Conservation (phyloP, 1,284 basidiomycete species). For the Rhodotorula sp. region DNA sequence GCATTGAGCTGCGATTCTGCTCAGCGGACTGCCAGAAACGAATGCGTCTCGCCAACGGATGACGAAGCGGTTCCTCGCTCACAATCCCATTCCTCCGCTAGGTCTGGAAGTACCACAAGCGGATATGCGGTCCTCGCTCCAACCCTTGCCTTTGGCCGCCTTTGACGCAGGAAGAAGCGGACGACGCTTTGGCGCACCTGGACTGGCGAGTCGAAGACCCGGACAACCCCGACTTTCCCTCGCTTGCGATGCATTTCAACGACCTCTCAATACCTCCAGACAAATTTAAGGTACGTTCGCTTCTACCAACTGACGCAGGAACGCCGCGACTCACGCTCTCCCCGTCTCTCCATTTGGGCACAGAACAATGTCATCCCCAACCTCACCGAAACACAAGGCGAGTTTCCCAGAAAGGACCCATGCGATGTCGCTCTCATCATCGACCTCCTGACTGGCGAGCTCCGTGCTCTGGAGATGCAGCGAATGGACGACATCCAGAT, state of each 20-base stretch:
- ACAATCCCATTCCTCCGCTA: neutral
- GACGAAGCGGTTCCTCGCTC: too few species aligned
- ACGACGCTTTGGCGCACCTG: neutral
- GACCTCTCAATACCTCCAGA: neutral
- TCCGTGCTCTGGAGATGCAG: neutral
- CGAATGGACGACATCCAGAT: neutral
- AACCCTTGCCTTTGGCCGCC: constrained; percentile 14
- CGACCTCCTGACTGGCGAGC: neutral
- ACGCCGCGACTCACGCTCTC: too few species aligned
- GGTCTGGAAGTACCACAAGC: neutral
- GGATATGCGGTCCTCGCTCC: neutral
- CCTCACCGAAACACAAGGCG: neutral
- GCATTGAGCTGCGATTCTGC: neutral
- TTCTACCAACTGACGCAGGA: neutral
- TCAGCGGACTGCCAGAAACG: neutral
- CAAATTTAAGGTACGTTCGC: neutral
- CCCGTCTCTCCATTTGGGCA: neutral
- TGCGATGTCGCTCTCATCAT: neutral
- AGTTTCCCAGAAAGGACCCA: neutral
- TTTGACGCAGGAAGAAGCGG: neutral
- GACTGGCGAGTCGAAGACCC: neutral
- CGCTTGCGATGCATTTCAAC: neutral
- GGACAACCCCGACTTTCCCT: neutral
- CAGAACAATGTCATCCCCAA: too few species aligned
- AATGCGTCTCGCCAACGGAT: too few species aligned